Base-by-base conservation (phyloP, 2,329 filamentous ascomycete species). In the Penicillium sp. region DNA sequence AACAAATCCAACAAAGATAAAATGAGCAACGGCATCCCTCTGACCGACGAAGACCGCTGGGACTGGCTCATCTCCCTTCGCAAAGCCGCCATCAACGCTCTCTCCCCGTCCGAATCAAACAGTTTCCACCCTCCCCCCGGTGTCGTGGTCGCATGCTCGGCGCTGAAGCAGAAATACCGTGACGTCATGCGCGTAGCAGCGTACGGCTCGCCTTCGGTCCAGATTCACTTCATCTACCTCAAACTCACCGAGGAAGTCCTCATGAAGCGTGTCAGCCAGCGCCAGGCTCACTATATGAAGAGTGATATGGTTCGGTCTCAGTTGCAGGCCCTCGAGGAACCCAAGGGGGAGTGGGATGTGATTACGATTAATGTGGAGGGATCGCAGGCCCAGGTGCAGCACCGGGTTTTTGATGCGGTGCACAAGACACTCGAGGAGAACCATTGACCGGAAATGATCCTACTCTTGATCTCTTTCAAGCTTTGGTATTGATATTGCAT, bases 141-240 rank as follows among this genome's bases (percentile, higher is more conserved):
- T 45, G 94, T 96, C n/a, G 89, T 99, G 45, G 83, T 99, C 55
- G 96, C 94, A 48, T 99, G 94, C 81, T 96, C 90, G 12, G 94
- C 93, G 1, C 82, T 99, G 49, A 97, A 97, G 81, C 89, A 89
- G 71, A 96, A 95, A 76, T 99, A 99, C 79, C 87, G 94, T 63
- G 94, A 99, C 65, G 89, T 93, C 57, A 90, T 94, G 70, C 85
- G 89, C 29, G 85, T 92, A 8, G 89, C 89, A 7, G 85, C 85
- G 15, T 91, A 92, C 76, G 88, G 87, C 71, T 80, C 85, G 59
- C 83, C 85, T 49, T 81, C 82, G 49, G 82, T 92, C n/a, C 79
- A 83, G 56, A 84, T 97, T 46, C 93, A 96, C 75, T 97, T 99
- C 70, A 86, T 99, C 63, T 99, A 93, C 75, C 85, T 99, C 36